These are phyloP conservation scores for Wickerhamiella dianesei DNA, from an alignment of 805 yeast species.

Conservation along the genomic window DNA sequence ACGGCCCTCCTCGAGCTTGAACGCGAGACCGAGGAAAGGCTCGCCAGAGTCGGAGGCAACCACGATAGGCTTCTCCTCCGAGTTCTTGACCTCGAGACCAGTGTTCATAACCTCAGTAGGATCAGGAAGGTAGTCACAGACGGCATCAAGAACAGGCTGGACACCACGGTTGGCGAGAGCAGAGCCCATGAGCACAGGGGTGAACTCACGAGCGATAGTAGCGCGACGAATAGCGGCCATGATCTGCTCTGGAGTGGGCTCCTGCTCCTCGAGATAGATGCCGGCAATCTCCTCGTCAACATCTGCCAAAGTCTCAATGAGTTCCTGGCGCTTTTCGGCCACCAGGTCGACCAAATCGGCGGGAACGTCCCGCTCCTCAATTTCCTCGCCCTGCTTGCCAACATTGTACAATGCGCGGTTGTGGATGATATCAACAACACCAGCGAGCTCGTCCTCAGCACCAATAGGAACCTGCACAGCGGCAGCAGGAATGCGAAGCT, in stretches of 20 bases:
- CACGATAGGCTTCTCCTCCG: conserved; percentile 54
- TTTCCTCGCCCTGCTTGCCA: conserved; percentile 63
- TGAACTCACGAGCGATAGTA: conserved; percentile 87
- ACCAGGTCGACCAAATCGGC: conserved; percentile 67
- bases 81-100: conserved; percentile 57
- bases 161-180: conserved; percentile 94
- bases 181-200: conserved; percentile 99
- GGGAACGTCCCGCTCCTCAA: conserved; percentile 58
- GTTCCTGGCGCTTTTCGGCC: conserved; percentile 72
- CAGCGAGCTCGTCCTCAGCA: conserved; percentile 67
- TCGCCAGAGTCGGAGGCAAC: conserved; percentile 56
- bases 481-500: conserved; percentile 88
- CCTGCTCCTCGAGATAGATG: conserved; percentile 76
- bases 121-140: conserved; percentile 88
- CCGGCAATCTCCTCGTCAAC: conserved; percentile 97
- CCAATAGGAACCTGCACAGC: conserved; percentile 98
- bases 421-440: conserved; percentile 84
- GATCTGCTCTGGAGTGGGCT: conserved; percentile 73
- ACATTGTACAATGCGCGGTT: conserved; percentile 79
- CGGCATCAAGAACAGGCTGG: conserved; percentile 91
- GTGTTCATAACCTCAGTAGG: conserved; percentile 88
- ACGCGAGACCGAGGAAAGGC: conserved; percentile 95
- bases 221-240: conserved; percentile 84
- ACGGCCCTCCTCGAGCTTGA: conserved; percentile 95
- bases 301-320: conserved; percentile 92